Conservation (phyloP, 2,329 filamentous ascomycete species). For the Huntiella decipiens region DNA sequence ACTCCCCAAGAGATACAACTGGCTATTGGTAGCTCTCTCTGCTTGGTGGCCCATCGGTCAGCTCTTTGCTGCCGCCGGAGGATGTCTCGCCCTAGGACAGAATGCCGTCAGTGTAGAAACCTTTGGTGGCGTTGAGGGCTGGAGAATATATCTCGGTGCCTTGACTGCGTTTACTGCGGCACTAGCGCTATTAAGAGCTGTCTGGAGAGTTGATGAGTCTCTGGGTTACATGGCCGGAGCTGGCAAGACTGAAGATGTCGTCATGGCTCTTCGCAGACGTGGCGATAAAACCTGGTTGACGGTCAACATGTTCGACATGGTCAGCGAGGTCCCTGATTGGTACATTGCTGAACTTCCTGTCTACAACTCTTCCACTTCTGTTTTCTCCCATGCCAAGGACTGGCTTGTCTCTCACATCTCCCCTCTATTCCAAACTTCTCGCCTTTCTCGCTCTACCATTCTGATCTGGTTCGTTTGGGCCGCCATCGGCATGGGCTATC, state of each 20-base stretch:
- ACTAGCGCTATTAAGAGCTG: slow-evolving; percentile 61
- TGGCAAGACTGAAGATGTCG: slow-evolving; percentile 60
- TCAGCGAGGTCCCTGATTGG: slow-evolving; percentile 21
- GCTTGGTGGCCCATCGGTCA: slow-evolving; percentile 79
- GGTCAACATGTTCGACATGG: slow-evolving; percentile 42
- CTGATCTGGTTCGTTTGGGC: slow-evolving; percentile 66
- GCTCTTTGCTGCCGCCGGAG: slow-evolving; percentile 49
- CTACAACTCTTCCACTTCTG: neutral
- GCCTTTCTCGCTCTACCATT: slow-evolving; percentile 29
- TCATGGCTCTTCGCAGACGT: slow-evolving; percentile 54
- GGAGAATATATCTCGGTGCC: slow-evolving; percentile 54
- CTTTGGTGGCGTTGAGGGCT: slow-evolving; percentile 33
- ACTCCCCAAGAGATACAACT: slow-evolving; percentile 53
- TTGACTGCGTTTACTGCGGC: slow-evolving; percentile 53
- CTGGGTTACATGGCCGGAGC: slow-evolving; percentile 64
- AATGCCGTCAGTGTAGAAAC: slow-evolving; percentile 28
- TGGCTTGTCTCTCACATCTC: slow-evolving; percentile 49
- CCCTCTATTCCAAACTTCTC: slow-evolving; percentile 41
- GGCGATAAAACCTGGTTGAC: slow-evolving; percentile 55
- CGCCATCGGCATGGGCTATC: slow-evolving; percentile 70
- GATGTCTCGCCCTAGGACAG: slow-evolving; percentile 55
- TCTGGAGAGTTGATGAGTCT: slow-evolving; percentile 70
- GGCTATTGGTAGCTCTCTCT: slow-evolving; percentile 59
- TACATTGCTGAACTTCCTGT: neutral
- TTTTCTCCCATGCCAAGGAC: slow-evolving; percentile 25